Conservation (phyloP, 2,329 filamentous ascomycete species). For the Colletotrichum brevisporum region DNA sequence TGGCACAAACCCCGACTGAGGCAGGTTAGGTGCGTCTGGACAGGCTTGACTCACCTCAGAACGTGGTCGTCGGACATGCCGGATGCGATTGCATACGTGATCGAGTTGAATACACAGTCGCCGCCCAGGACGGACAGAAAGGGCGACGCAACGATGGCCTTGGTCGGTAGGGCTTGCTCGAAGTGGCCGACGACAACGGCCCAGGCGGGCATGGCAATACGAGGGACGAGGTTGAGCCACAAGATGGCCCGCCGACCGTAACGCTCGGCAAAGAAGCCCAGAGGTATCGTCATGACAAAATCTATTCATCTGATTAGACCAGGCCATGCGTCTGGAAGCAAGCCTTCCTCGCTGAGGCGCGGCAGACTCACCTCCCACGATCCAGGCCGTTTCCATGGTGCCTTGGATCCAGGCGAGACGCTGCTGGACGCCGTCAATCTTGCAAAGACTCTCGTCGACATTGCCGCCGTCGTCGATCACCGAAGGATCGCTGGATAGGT, state of each 20-base stretch:
- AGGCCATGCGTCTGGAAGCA: neutral
- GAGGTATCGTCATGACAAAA: slow-evolving; percentile 63
- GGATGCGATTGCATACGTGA: slow-evolving; percentile 62
- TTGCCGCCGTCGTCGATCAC: slow-evolving; percentile 48
- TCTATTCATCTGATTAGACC: slow-evolving; percentile 50
- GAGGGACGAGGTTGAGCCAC: slow-evolving; percentile 59
- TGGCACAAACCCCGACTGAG: neutral
- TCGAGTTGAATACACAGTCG: slow-evolving; percentile 66
- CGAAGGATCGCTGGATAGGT: slow-evolving; percentile 55
- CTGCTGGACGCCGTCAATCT: slow-evolving; percentile 65
- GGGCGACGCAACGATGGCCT: slow-evolving; percentile 57
- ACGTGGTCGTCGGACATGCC: slow-evolving; percentile 59
- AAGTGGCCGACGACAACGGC: slow-evolving; percentile 56
- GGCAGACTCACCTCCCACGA: slow-evolving; percentile 57
- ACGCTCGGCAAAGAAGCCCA: slow-evolving; percentile 60
- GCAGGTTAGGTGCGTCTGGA: neutral
- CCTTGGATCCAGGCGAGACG: slow-evolving; percentile 67
- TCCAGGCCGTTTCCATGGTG: slow-evolving; percentile 62
- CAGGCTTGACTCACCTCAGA: slow-evolving; percentile 45
- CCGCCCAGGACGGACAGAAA: slow-evolving; percentile 62
- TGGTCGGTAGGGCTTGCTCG: slow-evolving; percentile 52
- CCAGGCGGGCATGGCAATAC: slow-evolving; percentile 57
- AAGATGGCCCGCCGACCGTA: slow-evolving; percentile 58
- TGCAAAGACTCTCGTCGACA: slow-evolving; percentile 67
- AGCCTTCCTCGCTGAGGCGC: neutral